Evolutionary conservation across 2,329 filamentous ascomycete species (phyloP).

Genomic region (Sclerotinia minor): DNA sequence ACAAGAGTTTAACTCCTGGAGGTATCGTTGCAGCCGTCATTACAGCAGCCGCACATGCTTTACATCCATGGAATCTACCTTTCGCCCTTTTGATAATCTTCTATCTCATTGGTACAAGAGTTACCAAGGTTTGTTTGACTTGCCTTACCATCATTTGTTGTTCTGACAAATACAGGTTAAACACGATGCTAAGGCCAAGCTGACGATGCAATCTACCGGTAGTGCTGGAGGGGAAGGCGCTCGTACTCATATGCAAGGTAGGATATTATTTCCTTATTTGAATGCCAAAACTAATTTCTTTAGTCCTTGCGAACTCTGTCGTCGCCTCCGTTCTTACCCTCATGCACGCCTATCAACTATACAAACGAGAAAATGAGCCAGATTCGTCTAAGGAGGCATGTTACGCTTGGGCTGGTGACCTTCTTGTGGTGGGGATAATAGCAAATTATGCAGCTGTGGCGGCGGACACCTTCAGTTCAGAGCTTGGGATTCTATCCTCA

Average conservation of each 20-base stretch:
- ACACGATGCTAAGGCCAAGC: conserved; percentile 75
- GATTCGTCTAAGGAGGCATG: conserved; percentile 44
- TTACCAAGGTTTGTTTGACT: conserved; percentile 68
- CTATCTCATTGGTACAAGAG: conserved; percentile 80
- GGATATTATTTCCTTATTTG: conserved; percentile 11
- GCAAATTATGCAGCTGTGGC: conserved; percentile 89
- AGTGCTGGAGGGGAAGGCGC: conserved; percentile 75
- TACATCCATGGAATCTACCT: conserved; percentile 95
- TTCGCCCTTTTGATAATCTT: conserved; percentile 81
- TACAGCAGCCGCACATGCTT: conserved; percentile 77
- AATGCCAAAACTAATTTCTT: conserved; percentile 27
- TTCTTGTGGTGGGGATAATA: conserved; percentile 65
- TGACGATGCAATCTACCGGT: conserved; percentile 78
- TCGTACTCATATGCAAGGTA: conserved; percentile 78
- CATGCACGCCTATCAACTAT: conserved; percentile 61
- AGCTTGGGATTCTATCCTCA: conserved; percentile 85
- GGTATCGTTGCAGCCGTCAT: conserved; percentile 71
- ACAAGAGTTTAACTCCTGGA: conserved; percentile 73
- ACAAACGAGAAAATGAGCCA: conserved; percentile 45
- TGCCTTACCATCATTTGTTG: neutral
- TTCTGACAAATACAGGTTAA: conserved; percentile 63
- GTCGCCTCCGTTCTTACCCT: conserved; percentile 67
- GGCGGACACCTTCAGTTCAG: conserved; percentile 92
- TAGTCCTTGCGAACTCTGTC: conserved; percentile 81
- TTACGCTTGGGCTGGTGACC: conserved; percentile 61